Conservation (phyloP, 345 rosid genomes). For the Tarenaya hassleriana region DNA sequence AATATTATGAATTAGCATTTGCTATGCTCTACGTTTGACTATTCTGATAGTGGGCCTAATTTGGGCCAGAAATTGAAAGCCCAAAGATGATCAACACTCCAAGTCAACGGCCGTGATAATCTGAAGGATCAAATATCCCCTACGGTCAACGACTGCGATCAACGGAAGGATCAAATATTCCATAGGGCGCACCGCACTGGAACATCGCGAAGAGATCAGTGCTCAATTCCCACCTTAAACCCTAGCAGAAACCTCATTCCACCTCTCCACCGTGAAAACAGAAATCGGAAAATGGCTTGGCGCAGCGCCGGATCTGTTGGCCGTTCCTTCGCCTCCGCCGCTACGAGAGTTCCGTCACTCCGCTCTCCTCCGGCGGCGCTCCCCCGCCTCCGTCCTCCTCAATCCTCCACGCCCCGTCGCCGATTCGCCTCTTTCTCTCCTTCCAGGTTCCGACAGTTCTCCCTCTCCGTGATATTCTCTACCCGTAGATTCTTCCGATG, state of each 20-base stretch:
- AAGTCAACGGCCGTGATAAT: too few relatives aligned
- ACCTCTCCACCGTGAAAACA: neutral
- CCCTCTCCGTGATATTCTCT: neutral
- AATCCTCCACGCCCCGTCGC: conserved; percentile 49
- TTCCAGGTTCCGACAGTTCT: conserved; percentile 43
- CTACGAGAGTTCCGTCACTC: conserved; percentile 54
- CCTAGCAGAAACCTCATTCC: conserved; percentile 27
- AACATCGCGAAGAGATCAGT: neutral
- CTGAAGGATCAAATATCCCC: too few relatives aligned
- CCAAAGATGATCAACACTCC: too few relatives aligned
- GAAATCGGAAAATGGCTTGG: conserved; percentile 36
- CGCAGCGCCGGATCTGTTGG: conserved; percentile 37
- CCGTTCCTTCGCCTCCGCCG: conserved; percentile 40
- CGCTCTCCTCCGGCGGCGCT: conserved; percentile 49
- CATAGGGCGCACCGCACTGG: too few relatives aligned
- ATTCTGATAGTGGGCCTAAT: too few relatives aligned
- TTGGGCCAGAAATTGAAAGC: too few relatives aligned
- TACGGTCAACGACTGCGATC: too few relatives aligned
- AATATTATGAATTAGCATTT: too few relatives aligned
- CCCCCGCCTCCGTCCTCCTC: conserved; percentile 63
- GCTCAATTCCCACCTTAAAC: conserved; percentile 29
- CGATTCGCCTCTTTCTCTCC: conserved; percentile 56
- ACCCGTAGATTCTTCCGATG: too few relatives aligned
- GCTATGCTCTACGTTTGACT: too few relatives aligned
- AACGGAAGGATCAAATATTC: too few relatives aligned